Base-by-base conservation (phyloP, 2,329 filamentous ascomycete species). In the Ascochyta viciae-villosae region DNA sequence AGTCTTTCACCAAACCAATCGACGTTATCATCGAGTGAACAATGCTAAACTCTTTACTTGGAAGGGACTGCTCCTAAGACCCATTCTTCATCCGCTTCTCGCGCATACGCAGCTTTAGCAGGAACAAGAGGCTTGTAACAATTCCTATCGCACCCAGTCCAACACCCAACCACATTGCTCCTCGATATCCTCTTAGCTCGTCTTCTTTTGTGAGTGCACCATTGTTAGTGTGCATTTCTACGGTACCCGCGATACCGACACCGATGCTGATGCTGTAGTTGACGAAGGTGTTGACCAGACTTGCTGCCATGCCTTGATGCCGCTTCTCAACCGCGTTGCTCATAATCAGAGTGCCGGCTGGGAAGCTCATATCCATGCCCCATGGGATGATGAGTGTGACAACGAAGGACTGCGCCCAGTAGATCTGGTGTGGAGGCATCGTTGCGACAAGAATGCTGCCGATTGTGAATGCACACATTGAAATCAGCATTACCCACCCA, bases 341-440 rank as follows among this genome's bases (percentile, higher is more conserved):
- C 48, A 78, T 65, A 15, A 80, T 75, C 9, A 80, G 63, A 1
- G 74, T 77, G 1, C 70, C 76, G 6, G 77, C 76, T 0, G 76
- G 76, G 48, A 79, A 80, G 1, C 63, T 69, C 71, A 79, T 76
- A 45, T 79, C 78, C 72, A 78, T 78, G 1, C 76, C 77, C 68
- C 71, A 75, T 0, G 68, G 73, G 1, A 70, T 76, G 16, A 76
- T 63, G 0, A 76, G 26, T 6, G 66, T 63, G 10, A 59, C 54
- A 13, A 75, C 60, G 38, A 78, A 77, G 8, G 70, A 46, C 15
- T 75, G 74, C 3, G 71, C 73, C 78, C 78, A 81, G 62, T 81
- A 81, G 6, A 63, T 73, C 54, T 80, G 77, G 19, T 72, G 50
- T 3, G 76, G 60, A 0, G 78, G 78, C 19, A 74, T 64, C 1